Evolutionary conservation across 192 early-diverging fungal species (phyloP), one percentile per base, ranked within the genome.

Genomic region (Rhizophagus sp.): DNA sequence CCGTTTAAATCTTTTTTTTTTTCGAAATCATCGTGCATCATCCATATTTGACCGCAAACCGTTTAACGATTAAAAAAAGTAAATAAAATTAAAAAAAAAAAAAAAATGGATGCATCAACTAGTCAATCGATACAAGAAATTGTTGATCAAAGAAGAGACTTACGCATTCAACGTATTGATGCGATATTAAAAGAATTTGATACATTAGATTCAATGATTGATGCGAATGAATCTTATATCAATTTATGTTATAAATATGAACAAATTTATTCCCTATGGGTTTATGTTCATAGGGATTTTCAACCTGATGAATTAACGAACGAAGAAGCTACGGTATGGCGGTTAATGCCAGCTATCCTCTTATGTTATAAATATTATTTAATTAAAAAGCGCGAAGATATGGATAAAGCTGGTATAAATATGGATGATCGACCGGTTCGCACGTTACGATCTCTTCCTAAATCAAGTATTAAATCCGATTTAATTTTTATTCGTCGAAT

Each of bases 201-300:
- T 25, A 33, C 24, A 33, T 17, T 30, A 33, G 65, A 67, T 10
- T 17, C 65, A 7, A 67, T 67, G 65, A 67, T 67, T 11, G 65
- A 66, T 19, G 24, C 12, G 30, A 33, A 25, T 30, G 24, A 25
- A 25, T 33, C 65, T 17, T 67, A 67, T 19, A 8, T 30, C 4
- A 33, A 25, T 15, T 67, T 67, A 25, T 67, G 65, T 17, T 34
- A 67, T 33, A 67, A 67, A 67, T 67, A 67, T 33, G 65, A 67
- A 67, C 65, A 67, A 67, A 67, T 67, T 15, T 67, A 27, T 25
- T 67, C 65, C 1, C 33, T 30, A 17, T 67, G 65, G 65, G 25
- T 27, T 34, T 67, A 67, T 12, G 0, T 34, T 33, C 15, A 67
- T 34, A 25, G 13, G 11, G 11, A 67, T 67, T 67, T 67, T 67